Evolutionary conservation across 306 rosid species (phyloP).

Genomic region (Inga laurina): DNA sequence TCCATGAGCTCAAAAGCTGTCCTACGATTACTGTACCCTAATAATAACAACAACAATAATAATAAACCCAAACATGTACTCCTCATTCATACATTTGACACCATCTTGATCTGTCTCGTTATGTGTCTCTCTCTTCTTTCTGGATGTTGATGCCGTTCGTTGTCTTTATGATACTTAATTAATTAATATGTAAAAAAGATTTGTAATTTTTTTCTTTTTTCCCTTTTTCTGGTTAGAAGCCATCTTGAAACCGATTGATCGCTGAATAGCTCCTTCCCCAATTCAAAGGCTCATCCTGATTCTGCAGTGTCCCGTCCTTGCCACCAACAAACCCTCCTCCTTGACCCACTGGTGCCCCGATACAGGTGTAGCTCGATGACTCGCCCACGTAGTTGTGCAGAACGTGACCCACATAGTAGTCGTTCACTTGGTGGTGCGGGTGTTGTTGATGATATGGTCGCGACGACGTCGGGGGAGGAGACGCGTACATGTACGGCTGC

Average conservation of each 20-base stretch:
- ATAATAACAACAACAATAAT: conserved; percentile 12
- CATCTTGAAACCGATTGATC: conserved; percentile 92
- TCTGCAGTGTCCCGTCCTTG: conserved; percentile 16
- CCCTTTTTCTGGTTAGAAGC: conserved; percentile 44
- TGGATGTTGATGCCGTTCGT: conserved; percentile 23
- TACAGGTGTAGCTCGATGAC: neutral
- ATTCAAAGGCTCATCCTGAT: neutral
- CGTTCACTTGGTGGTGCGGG: neutral
- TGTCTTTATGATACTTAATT: conserved; percentile 42
- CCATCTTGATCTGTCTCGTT: neutral
- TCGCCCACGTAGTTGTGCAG: conserved; percentile 42
- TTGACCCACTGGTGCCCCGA: conserved; percentile 50
- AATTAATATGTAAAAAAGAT: neutral
- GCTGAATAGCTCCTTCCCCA: conserved; percentile 37
- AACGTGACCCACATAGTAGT: conserved; percentile 3
- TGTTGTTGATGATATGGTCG: neutral
- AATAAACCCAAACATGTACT: conserved; percentile 23
- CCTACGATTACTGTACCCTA: conserved; percentile 36
- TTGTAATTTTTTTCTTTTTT: neutral
- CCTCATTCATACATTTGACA: neutral
- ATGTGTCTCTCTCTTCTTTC: conserved; percentile 5
- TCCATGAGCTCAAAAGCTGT: conserved; percentile 79
- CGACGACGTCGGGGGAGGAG: conserved; percentile 48
- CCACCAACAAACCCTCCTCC: conserved; percentile 29
- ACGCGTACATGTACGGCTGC: conserved; percentile 54